Conservation (phyloP, 257 asterid species). For the Penstemon newberryi region DNA sequence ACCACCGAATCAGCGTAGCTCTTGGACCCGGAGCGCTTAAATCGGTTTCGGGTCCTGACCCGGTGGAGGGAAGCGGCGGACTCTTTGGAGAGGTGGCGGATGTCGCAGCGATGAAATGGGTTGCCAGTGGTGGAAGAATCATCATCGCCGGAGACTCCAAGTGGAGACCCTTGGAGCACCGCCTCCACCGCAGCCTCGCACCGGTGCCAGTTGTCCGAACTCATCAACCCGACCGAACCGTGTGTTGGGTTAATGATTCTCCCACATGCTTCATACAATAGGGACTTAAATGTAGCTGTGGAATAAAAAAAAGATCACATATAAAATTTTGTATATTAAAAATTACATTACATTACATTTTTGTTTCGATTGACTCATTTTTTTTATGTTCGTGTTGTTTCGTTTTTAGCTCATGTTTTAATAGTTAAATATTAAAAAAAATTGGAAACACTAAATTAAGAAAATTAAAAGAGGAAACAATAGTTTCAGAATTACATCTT, state of each 20-base stretch:
- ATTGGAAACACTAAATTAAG: background rate
- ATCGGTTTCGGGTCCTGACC: slow-evolving; percentile 31
- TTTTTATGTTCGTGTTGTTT: no score
- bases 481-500: background rate
- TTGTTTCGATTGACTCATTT: no score
- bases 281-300: slow-evolving; percentile 60
- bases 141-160: slow-evolving; percentile 22
- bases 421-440: background rate
- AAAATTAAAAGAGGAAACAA: no score
- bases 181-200: slow-evolving; percentile 77
- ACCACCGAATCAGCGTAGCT: slow-evolving; percentile 10
- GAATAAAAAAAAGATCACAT: background rate
- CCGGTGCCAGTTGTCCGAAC: slow-evolving; percentile 64
- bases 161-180: slow-evolving; percentile 55
- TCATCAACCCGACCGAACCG: slow-evolving; percentile 71
- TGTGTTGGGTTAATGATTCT: slow-evolving; percentile 69
- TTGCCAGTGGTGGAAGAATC: slow-evolving; percentile 14
- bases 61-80: slow-evolving; percentile 24
- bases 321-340: no score
- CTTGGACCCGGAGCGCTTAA: slow-evolving; percentile 37
- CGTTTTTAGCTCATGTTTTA: no score
- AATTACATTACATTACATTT: no score
- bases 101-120: slow-evolving; percentile 44
- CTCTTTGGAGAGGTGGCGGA: slow-evolving; percentile 50
- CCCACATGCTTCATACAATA: slow-evolving; percentile 86